A percentile compares a stretch with the other conserved stretches of the same genome.
Conservation (phyloP, 2,329 filamentous ascomycete species). For the Uncinocarpus reesii region DNA sequence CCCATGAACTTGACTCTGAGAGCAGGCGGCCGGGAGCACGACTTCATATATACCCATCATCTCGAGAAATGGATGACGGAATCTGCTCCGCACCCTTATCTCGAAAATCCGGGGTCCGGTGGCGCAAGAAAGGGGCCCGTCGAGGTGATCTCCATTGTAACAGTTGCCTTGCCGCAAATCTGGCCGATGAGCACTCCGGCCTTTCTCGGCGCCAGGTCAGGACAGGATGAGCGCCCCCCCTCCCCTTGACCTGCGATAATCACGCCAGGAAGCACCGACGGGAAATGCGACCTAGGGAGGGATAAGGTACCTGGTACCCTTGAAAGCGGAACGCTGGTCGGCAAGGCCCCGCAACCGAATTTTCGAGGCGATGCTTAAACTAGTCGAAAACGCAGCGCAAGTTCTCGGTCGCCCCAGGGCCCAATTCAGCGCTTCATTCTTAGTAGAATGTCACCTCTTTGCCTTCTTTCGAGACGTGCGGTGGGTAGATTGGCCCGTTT, state of each 20-base stretch:
- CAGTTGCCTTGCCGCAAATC: neutral
- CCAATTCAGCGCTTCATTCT: too few relatives aligned
- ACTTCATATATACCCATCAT: slow-evolving; percentile 1
- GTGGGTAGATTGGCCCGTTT: too few relatives aligned
- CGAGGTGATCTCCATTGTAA: slow-evolving; percentile 6
- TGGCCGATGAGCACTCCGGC: neutral
- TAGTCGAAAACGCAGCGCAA: neutral
- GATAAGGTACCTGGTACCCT: slow-evolving; percentile 7
- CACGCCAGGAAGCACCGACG: neutral
- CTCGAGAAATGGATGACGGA: neutral
- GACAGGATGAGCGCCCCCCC: neutral
- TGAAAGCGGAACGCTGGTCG: slow-evolving; percentile 1
- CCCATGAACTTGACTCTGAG: neutral
- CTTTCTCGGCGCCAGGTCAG: slow-evolving; percentile 2
- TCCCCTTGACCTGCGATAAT: slow-evolving; percentile 3
- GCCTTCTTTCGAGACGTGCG: too few relatives aligned
- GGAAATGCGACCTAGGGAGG: slow-evolving; percentile 7
- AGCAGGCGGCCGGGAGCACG: neutral
- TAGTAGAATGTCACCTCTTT: too few relatives aligned
- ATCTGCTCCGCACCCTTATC: slow-evolving; percentile 6
- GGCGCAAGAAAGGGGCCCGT: neutral
- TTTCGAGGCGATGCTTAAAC: neutral
- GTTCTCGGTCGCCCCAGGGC: neutral
- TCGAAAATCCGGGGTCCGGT: slow-evolving; percentile 6
- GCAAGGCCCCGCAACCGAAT: neutral